Evolutionary conservation across 495 filamentous ascomycete species (phyloP).

Genomic region (Parachaetomium inaequale): DNA sequence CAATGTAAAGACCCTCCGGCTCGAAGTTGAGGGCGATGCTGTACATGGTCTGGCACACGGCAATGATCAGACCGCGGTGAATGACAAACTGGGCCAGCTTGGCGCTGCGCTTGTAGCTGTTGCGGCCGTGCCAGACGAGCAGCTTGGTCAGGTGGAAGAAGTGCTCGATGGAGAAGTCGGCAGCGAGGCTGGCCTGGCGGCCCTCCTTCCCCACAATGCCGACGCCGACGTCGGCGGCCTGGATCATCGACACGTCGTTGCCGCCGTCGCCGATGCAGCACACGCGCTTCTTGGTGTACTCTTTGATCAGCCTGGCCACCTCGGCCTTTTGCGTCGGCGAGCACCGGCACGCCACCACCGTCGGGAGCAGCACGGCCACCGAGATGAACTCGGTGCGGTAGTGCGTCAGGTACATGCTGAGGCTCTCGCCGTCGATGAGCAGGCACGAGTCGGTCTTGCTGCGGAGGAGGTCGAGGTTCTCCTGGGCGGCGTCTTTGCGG

Average conservation of each 20-base stretch:
- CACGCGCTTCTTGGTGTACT: conserved; percentile 86
- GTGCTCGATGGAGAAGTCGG: conserved; percentile 92
- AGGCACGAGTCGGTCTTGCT: conserved; percentile 84
- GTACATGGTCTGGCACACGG: conserved; percentile 95
- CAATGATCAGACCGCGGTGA: conserved; percentile 91
- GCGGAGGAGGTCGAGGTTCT: conserved; percentile 81
- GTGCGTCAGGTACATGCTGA: conserved; percentile 75
- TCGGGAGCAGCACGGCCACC: conserved; percentile 79
- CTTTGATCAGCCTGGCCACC: conserved; percentile 83
- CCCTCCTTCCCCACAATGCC: conserved; percentile 99
- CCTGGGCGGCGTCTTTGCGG: conserved; percentile 73
- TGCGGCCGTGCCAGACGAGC: conserved; percentile 95
- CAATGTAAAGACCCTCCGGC: conserved; percentile 82
- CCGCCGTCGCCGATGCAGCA: conserved; percentile 97
- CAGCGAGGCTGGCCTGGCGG: conserved; percentile 87
- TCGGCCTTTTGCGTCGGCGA: conserved; percentile 97
- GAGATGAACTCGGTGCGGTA: conserved; percentile 83
- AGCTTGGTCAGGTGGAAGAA: conserved; percentile 97
- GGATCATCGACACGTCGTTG: conserved; percentile 99
- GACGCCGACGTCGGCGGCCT: conserved; percentile 94
- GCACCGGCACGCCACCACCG: conserved; percentile 94
- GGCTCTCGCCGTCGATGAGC: conserved; percentile 89
- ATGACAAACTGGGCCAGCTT: conserved; percentile 99
- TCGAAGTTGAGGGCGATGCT: conserved; percentile 88
- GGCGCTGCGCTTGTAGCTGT: conserved; percentile 91